phyloP scores from a whole-genome alignment of 805 yeast species.

The Starmerella etchellsii region DNA sequence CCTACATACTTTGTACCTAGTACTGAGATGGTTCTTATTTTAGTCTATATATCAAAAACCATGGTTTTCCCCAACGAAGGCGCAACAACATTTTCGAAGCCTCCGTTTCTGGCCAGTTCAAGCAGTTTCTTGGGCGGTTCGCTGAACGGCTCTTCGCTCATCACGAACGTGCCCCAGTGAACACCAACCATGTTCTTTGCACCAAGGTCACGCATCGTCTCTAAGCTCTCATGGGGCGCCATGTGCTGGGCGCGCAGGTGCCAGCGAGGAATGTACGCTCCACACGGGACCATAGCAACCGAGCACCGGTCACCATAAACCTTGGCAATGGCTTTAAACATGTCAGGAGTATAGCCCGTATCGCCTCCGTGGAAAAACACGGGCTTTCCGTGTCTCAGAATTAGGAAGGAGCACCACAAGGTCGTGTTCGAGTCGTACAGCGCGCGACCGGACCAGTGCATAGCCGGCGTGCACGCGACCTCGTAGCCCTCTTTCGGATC shows the following conservation, averaged over 20 bases:
- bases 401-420: constrained; percentile 78
- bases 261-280: constrained; percentile 92
- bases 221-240: constrained; percentile 62
- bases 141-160: constrained; percentile 74
- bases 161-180: constrained; percentile 92
- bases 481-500: constrained; percentile 44
- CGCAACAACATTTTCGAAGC: constrained; percentile 35
- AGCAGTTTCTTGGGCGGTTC: constrained; percentile 63
- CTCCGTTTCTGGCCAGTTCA: constrained; percentile 35
- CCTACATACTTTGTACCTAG: too few species aligned
- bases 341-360: constrained; percentile 71
- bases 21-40: too few species aligned
- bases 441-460: constrained; percentile 87
- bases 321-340: constrained; percentile 54
- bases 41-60: constrained; percentile 27
- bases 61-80: constrained; percentile 71
- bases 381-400: constrained; percentile 55
- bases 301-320: constrained; percentile 42
- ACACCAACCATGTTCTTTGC: constrained; percentile 65
- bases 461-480: constrained; percentile 77
- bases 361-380: constrained; percentile 87
- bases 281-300: constrained; percentile 76
- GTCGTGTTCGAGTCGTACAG: constrained; percentile 69
- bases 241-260: constrained; percentile 84
- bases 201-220: constrained; percentile 49